Evolutionary conservation across 2,329 filamentous ascomycete genomes (phyloP), one percentile per base, ranked within the genome.

Genomic region (Ascochyta lentis): DNA sequence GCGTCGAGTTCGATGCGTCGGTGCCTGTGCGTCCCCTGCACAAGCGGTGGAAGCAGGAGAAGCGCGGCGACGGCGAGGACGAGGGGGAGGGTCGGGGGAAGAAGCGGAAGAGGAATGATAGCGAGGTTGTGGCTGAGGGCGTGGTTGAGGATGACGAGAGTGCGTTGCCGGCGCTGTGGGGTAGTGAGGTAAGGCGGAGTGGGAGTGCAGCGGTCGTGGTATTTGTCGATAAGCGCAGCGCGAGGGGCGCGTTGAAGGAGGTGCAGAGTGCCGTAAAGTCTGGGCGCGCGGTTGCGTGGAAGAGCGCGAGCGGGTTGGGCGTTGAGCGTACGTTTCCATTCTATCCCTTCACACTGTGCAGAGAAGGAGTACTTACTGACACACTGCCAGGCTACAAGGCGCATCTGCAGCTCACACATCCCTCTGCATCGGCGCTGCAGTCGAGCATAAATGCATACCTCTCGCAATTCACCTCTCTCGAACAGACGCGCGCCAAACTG

Each of bases 401-500:
- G 4, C 92, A 96, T 76, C 84, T 91, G 61, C 81, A 83, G 37
- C 80, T 94, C 10, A 84, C 84, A 8, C 95, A 90, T 69, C 91
- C 93, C 0, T 80, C 88, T 54, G 85, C 84, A 38, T 77, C 80
- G 12, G 78, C 81, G 19, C 82, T 96, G n/a, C 87, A 96, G 69
- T 78, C 81, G 35, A 84, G 86, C 4, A 89, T 96, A 23, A 92
- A 97, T 70, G 86, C 88, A 33, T 98, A 92, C 80, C 96, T 98
- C 83, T 84, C 85, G 22, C 81, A 87, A n/a, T 98, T 92, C 79
- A 74, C 77, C 24, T 75, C 89, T 82, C 78, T 84, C 71, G 78
- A 91, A 81, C 78, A 90, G 84, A 81, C 86, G 75, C 77, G 88
- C 81, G 76, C 88, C 81, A 65, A 83, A 70, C 62, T 87, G 79